A percentile compares a stretch with the other conserved stretches of the same genome.
phyloP scores from a whole-genome alignment of 2,329 filamentous ascomycete genomes.

The Coniochaeta sp. region DNA sequence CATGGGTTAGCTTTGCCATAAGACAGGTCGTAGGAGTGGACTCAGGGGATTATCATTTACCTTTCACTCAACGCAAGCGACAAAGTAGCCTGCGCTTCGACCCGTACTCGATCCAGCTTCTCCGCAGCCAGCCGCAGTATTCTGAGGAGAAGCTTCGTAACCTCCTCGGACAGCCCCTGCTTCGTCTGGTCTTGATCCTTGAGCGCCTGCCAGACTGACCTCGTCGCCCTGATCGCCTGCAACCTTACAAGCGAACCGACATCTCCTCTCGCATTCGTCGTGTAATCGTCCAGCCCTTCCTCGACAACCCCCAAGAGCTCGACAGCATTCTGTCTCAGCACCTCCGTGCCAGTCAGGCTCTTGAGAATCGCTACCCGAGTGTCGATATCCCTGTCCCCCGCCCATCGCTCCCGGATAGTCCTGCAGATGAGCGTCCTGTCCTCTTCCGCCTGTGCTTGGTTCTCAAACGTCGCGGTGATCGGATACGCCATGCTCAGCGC shows the following conservation, averaged over 20 bases:
- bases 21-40: no score
- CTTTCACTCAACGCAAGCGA: constrained; percentile 32
- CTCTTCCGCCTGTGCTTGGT: constrained; percentile 6
- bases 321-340: constrained; percentile 31
- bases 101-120: constrained; percentile 81
- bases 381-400: constrained; percentile 39
- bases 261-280: constrained; percentile 81
- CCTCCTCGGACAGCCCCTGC: not conserved
- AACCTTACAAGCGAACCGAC: constrained; percentile 80
- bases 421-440: constrained; percentile 29
- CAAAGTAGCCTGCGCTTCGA: constrained; percentile 52
- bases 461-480: constrained; percentile 17
- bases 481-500: constrained; percentile 44
- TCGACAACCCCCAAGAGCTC: constrained; percentile 38
- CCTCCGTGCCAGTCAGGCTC: constrained; percentile 39
- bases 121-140: constrained; percentile 70
- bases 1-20: constrained; percentile 3
- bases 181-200: not conserved
- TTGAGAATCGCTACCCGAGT: constrained; percentile 48
- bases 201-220: constrained; percentile 47
- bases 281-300: constrained; percentile 77
- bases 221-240: constrained; percentile 71
- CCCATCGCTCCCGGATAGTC: constrained; percentile 47
- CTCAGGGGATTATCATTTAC: constrained; percentile 35
- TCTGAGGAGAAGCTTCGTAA: constrained; percentile 34